Evolutionary conservation across 306 rosid genomes (phyloP).

Genomic region (Prunus mume): DNA sequence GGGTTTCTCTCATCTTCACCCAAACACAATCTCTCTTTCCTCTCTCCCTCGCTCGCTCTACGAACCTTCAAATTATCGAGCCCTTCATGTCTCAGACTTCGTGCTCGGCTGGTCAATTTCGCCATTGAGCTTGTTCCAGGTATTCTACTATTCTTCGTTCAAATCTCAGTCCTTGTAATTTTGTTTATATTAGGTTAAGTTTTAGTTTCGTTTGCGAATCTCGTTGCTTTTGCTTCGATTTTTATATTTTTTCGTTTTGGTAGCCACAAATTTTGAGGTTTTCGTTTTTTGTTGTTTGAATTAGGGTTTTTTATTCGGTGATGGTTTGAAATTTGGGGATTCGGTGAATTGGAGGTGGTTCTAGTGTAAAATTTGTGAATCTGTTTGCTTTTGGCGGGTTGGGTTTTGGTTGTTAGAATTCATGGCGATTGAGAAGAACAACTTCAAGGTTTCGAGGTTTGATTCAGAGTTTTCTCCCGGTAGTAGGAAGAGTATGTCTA

Average conservation of each 20-base stretch:
- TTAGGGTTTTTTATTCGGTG: constrained; percentile 28
- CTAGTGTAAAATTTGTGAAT: not conserved
- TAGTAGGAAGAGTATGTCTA: constrained; percentile 81
- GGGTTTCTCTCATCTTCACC: constrained; percentile 50
- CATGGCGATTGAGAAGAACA: constrained; percentile 98
- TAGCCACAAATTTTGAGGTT: constrained; percentile 15
- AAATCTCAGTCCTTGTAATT: constrained; percentile 1
- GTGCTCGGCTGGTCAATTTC: constrained; percentile 22
- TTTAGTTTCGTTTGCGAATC: not conserved
- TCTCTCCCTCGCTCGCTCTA: not conserved
- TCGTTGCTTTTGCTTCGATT: constrained; percentile 7
- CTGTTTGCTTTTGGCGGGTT: constrained; percentile 30
- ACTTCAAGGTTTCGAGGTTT: constrained; percentile 78
- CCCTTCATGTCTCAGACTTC: constrained; percentile 3
- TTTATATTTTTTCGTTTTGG: not conserved
- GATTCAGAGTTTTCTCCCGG: constrained; percentile 79
- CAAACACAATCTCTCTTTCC: not conserved
- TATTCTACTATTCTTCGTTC: constrained; percentile 18
- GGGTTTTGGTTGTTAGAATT: constrained; percentile 42
- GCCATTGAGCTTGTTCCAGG: constrained; percentile 32
- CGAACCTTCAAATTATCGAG: constrained; percentile 6
- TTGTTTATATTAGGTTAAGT: not conserved
- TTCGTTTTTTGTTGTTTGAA: not conserved
- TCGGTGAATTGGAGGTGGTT: constrained; percentile 18
- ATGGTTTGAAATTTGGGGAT: constrained; percentile 9